These are phyloP conservation scores for Yarrowia keelungensis DNA, from an alignment of 805 yeast species.

Conservation along the genomic window DNA sequence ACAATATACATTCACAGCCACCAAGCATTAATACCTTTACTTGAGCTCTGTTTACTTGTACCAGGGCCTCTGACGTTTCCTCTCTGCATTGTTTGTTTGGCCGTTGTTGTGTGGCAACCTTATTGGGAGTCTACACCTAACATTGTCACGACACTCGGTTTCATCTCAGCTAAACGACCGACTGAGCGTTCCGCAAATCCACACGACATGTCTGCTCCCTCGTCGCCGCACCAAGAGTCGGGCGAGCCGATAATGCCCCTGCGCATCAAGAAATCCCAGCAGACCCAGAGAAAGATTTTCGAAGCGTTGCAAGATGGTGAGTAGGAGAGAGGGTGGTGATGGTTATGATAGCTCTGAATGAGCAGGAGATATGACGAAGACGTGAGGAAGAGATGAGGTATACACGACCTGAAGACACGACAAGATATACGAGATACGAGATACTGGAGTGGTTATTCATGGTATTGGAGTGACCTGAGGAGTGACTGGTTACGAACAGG, in stretches of 20 bases:
- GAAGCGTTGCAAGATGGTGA: constrained; percentile 34
- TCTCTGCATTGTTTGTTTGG: constrained; percentile 3
- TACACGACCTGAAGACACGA: too few species aligned
- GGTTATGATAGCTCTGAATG: too few species aligned
- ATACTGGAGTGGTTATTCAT: too few species aligned
- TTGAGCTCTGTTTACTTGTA: too few species aligned
- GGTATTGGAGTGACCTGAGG: too few species aligned
- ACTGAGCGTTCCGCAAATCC: not conserved
- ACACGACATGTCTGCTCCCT: constrained; percentile 32
- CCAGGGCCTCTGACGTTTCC: not conserved
- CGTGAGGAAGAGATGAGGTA: too few species aligned
- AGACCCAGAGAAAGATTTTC: constrained; percentile 27
- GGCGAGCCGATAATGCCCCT: constrained; percentile 27
- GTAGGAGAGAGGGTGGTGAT: not conserved
- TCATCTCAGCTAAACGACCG: not conserved
- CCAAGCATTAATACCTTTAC: too few species aligned
- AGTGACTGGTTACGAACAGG: too few species aligned
- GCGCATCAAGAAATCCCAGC: constrained; percentile 34
- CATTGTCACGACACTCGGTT: constrained; percentile 9
- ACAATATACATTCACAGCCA: too few species aligned
- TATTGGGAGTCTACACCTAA: not conserved
- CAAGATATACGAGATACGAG: too few species aligned
- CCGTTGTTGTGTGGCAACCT: constrained; percentile 4
- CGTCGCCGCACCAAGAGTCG: constrained; percentile 25
- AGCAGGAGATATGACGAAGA: too few species aligned